Evolutionary conservation across 805 yeast species (phyloP).

Genomic region (Wickerhamiella lipophila): DNA sequence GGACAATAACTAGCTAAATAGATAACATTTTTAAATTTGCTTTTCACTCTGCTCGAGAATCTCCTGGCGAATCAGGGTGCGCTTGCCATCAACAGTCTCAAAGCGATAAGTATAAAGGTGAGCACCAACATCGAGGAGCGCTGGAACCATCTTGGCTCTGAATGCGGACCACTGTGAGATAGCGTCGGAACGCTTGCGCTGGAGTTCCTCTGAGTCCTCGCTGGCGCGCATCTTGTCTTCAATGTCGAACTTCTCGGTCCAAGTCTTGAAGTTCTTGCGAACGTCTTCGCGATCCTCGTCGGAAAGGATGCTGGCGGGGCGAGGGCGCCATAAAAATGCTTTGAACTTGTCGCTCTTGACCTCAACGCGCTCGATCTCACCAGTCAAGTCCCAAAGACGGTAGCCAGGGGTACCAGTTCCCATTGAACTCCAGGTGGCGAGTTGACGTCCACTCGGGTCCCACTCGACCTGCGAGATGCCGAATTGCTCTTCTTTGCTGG

Average conservation of each 20-base stretch:
- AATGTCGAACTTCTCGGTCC: slow-evolving; percentile 87
- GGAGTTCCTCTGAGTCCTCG: slow-evolving; percentile 79
- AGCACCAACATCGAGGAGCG: slow-evolving; percentile 27
- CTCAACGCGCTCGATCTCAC: slow-evolving; percentile 64
- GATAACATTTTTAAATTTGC: slow-evolving; percentile 21
- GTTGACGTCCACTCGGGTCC: slow-evolving; percentile 93
- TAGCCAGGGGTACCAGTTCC: slow-evolving; percentile 82
- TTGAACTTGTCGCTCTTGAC: slow-evolving; percentile 60
- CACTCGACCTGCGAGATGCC: slow-evolving; percentile 78
- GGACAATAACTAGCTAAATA: slow-evolving; percentile 1
- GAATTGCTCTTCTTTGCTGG: slow-evolving; percentile 40
- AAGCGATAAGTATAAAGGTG: slow-evolving; percentile 18
- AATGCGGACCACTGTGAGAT: slow-evolving; percentile 78
- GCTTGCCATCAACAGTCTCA: slow-evolving; percentile 20
- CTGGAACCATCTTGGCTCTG: slow-evolving; percentile 43
- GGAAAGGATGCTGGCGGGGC: slow-evolving; percentile 69
- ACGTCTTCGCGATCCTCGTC: slow-evolving; percentile 79
- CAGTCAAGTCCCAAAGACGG: slow-evolving; percentile 74
- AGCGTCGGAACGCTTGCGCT: slow-evolving; percentile 66
- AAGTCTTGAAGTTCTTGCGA: slow-evolving; percentile 76
- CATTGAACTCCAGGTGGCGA: slow-evolving; percentile 76
- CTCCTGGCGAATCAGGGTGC: slow-evolving; percentile 36
- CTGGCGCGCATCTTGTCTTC: slow-evolving; percentile 91
- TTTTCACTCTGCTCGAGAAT: slow-evolving; percentile 40
- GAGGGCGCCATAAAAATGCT: slow-evolving; percentile 93